phyloP scores from a whole-genome alignment of 345 rosid genomes.

The Ceriops decandra region DNA sequence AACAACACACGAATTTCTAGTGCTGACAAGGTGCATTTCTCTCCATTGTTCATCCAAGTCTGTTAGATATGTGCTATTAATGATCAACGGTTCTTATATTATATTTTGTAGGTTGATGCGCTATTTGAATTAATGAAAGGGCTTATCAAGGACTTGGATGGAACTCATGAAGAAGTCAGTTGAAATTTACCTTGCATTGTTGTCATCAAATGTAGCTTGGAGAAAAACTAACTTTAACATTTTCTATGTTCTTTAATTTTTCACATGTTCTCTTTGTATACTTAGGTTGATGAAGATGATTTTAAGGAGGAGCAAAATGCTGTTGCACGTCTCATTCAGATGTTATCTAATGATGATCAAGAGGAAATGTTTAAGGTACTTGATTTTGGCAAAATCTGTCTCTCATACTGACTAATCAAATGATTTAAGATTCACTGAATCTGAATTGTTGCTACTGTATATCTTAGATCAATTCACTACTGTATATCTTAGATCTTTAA shows the following conservation, averaged over 20 bases:
- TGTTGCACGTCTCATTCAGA: conserved; percentile 91
- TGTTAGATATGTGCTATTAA: conserved; percentile 14
- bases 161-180: conserved; percentile 60
- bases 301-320: conserved; percentile 97
- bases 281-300: conserved; percentile 89
- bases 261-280: not conserved
- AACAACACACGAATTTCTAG: conserved; percentile 74
- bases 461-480: not conserved
- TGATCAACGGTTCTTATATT: conserved; percentile 9
- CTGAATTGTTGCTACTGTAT: not conserved
- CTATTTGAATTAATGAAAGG: conserved; percentile 89
- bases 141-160: conserved; percentile 89
- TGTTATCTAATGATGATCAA: conserved; percentile 75
- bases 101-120: conserved; percentile 69
- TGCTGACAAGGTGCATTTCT: conserved; percentile 60
- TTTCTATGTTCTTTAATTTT: not conserved
- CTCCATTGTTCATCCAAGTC: conserved; percentile 17
- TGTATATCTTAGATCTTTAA: not conserved
- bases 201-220: conserved; percentile 13
- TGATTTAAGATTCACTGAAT: not conserved
- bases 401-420: not conserved
- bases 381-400: conserved; percentile 8
- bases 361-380: conserved; percentile 98
- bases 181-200: conserved; percentile 10
- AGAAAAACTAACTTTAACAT: not conserved